Evolutionary conservation across 495 filamentous ascomycete species (phyloP).

Genomic region (Corynascus novoguineensis): DNA sequence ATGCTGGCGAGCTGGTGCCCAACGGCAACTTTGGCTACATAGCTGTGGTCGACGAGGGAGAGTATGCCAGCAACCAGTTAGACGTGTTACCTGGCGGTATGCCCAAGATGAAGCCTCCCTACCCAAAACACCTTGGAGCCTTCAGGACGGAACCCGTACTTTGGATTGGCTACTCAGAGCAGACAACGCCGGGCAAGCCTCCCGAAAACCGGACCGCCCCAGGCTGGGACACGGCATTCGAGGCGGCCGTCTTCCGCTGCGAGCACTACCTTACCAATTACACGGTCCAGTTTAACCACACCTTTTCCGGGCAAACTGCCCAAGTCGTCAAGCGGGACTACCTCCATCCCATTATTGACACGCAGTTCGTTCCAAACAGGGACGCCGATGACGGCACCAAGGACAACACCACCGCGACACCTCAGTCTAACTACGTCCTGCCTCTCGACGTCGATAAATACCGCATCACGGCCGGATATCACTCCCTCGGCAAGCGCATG

Average conservation of each 20-base stretch:
- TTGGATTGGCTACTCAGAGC: constrained; percentile 22
- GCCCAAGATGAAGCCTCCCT: constrained; percentile 7
- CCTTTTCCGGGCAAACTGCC: constrained; percentile 14
- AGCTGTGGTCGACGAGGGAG: constrained; percentile 18
- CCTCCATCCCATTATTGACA: constrained; percentile 23
- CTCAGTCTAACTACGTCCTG: constrained; percentile 21
- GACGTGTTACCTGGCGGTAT: constrained; percentile 8
- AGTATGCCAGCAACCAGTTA: constrained; percentile 21
- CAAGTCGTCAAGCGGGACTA: constrained; percentile 17
- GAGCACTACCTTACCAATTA: constrained; percentile 28
- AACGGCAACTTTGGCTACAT: constrained; percentile 23
- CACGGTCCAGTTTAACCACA: constrained; percentile 29
- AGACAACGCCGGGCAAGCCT: background rate
- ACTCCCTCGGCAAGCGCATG: constrained; percentile 20
- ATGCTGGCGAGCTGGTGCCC: constrained; percentile 19
- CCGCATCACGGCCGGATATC: constrained; percentile 24
- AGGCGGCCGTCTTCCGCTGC: constrained; percentile 21
- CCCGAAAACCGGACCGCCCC: background rate
- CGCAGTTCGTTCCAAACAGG: constrained; percentile 13
- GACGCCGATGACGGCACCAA: constrained; percentile 19
- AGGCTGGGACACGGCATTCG: constrained; percentile 15
- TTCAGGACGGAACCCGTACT: constrained; percentile 25
- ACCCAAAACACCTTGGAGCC: constrained; percentile 25
- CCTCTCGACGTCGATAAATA: constrained; percentile 22
- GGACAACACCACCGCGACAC: constrained; percentile 24